A percentile compares a stretch with the other conserved stretches of the same genome.
Conservation (phyloP, 1,284 basidiomycete species). For the Flammula alnicola region DNA sequence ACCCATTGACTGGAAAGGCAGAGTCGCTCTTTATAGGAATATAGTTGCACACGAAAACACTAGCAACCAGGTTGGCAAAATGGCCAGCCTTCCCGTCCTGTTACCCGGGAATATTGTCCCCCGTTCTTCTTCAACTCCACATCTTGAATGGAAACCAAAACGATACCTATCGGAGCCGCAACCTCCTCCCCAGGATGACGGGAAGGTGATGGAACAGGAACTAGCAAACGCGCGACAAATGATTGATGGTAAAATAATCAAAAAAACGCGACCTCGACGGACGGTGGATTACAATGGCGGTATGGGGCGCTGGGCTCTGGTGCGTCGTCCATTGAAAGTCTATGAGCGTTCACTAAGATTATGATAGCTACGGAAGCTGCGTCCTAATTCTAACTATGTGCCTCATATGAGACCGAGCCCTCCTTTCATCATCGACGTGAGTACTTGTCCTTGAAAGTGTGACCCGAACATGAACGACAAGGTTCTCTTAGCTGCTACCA, state of each 20-base stretch:
- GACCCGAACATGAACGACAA: constrained; percentile 23
- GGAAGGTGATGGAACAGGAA: constrained; percentile 76
- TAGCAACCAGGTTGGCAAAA: not conserved
- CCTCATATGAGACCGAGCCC: constrained; percentile 82
- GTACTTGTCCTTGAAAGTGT: constrained; percentile 18
- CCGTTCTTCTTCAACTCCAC: constrained; percentile 30
- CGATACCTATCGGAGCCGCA: constrained; percentile 56
- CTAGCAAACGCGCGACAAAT: constrained; percentile 71
- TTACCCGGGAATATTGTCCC: constrained; percentile 18
- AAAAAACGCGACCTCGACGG: constrained; percentile 89
- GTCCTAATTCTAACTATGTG: constrained; percentile 73
- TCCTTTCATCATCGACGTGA: constrained; percentile 83
- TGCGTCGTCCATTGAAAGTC: constrained; percentile 44
- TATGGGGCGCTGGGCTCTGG: constrained; percentile 82
- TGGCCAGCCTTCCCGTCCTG: constrained; percentile 19
- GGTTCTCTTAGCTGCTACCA: constrained; percentile 75
- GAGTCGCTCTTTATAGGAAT: not conserved
- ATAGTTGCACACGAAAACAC: not conserved
- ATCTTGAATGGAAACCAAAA: constrained; percentile 59
- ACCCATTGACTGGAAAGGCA: too few relatives aligned
- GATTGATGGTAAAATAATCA: constrained; percentile 76
- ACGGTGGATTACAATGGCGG: constrained; percentile 95
- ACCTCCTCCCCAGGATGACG: constrained; percentile 79
- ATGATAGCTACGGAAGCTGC: constrained; percentile 70
- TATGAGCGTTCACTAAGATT: constrained; percentile 7